Base-by-base conservation (phyloP, 2,329 filamentous ascomycete species). In the Mollisiaceae sp. region DNA sequence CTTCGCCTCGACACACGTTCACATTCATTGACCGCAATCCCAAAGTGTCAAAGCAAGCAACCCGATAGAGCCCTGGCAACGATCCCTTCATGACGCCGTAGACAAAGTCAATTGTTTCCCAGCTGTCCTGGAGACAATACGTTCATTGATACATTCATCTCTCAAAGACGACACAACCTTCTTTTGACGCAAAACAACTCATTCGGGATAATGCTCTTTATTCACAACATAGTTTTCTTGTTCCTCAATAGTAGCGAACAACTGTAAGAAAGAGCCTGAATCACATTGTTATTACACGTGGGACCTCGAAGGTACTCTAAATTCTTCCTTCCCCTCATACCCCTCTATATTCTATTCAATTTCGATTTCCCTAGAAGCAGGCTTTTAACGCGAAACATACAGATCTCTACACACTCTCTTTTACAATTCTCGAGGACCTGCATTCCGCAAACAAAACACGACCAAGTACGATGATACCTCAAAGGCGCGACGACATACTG, bases 201-300 rank as follows among this genome's bases (percentile, higher is more conserved):
- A 68, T 54, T 67, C 60, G 65, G 54, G 45, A 73, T 65, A 66
- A 73, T 73, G 71, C 62, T 24, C 62, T 64, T 69, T 69, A 62
- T 63, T 60, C 32, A 62, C 50, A 66, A 61, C 58, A 11, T 43
- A 41, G 36, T 41, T 47, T 65, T 52, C 60, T 54, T 69, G 67
- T 72, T 67, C 58, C 27, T 60, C 50, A 59, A 62, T 47, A 55
- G 27, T 41, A 57, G 32, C 32, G 55, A 22, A 27, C 61, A 66
- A 71, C 68, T 72, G 70, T 68, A 69, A 59, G 27, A 65, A 64
- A 62, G 55, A 18, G 45, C 11, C 41, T 59, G 52, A 39, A 60
- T 64, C 57, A 63, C 60, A 63, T 54, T 65, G 57, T 63, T 18
- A 57, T 24, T 38, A 36, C 39, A 15, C 39, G 35, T 38, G 60